Evolutionary conservation across 805 yeast species (phyloP).

Genomic region (Candida ortonii): DNA sequence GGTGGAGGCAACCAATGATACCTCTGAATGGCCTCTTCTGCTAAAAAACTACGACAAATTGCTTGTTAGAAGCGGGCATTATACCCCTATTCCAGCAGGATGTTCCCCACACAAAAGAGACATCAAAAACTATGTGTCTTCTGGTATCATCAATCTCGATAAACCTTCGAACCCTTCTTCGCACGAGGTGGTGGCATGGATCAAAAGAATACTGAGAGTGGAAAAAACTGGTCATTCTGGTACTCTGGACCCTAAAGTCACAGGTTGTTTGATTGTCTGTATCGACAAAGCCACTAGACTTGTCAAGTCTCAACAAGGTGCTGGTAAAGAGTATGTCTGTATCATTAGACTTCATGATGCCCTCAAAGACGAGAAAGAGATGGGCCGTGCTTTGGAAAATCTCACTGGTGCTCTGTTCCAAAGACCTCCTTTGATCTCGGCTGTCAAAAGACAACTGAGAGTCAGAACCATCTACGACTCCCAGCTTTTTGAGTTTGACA

Average conservation of each 20-base stretch:
- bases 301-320: constrained; percentile 98
- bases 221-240: constrained; percentile 99
- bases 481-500: constrained; percentile 91
- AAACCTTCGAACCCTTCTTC: constrained; percentile 98
- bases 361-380: constrained; percentile 79
- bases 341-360: constrained; percentile 94
- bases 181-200: constrained; percentile 99
- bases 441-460: constrained; percentile 98
- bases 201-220: constrained; percentile 89
- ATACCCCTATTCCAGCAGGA: constrained; percentile 96
- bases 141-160: constrained; percentile 96
- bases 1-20: constrained; percentile 73
- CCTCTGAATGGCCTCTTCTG: constrained; percentile 93
- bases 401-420: constrained; percentile 98
- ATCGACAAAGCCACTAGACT: constrained; percentile 96
- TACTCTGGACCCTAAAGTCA: constrained; percentile 94
- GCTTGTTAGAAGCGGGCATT: constrained; percentile 92
- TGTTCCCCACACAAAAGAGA: constrained; percentile 94
- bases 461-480: constrained; percentile 97
- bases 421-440: constrained; percentile 98
- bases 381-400: constrained; percentile 85
- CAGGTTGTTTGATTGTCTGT: constrained; percentile 98
- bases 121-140: constrained; percentile 79
- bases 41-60: constrained; percentile 92
- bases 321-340: constrained; percentile 99